Conservation (phyloP, 2,329 filamentous ascomycete genomes). For the Basipetospora chlamydospora region DNA sequence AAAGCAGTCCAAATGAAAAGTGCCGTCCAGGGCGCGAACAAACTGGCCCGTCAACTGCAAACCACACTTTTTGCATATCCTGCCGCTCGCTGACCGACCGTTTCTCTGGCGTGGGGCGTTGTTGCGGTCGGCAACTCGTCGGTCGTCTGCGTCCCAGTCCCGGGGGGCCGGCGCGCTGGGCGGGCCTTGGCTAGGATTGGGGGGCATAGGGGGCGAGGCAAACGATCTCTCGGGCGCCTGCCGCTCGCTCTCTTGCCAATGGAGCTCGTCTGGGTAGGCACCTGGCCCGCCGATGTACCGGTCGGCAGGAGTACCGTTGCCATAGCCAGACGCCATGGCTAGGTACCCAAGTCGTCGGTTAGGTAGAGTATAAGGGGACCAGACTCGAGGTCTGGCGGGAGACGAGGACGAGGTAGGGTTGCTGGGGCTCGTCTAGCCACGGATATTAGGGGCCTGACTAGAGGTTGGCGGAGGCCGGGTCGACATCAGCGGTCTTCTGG, state of each 20-base stretch:
- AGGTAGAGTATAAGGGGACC: too few relatives aligned
- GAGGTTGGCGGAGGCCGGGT: neutral
- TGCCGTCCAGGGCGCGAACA: conserved; percentile 82
- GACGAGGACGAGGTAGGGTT: too few relatives aligned
- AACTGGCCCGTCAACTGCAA: conserved; percentile 87
- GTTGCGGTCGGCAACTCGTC: conserved; percentile 37
- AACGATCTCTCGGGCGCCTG: conserved; percentile 19
- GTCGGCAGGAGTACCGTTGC: conserved; percentile 24
- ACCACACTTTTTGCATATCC: conserved; percentile 75
- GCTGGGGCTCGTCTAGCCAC: conserved; percentile 2
- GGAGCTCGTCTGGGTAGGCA: conserved; percentile 17
- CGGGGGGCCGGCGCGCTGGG: conserved; percentile 12
- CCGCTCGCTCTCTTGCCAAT: conserved; percentile 22
- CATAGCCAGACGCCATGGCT: conserved; percentile 32
- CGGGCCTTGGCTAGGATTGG: conserved; percentile 6
- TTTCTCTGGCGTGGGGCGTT: conserved; percentile 35
- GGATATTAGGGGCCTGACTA: conserved; percentile 1
- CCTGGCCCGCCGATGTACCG: conserved; percentile 17
- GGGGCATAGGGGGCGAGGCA: conserved; percentile 1
- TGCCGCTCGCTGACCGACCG: conserved; percentile 42
- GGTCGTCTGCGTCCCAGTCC: conserved; percentile 27
- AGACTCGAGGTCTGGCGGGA: neutral
- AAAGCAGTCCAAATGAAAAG: conserved; percentile 95
- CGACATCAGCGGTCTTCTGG: conserved; percentile 3
- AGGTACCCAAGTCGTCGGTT: conserved; percentile 4